Base-by-base conservation (phyloP, 495 filamentous ascomycete genomes). In the Penicillium waksmanii region DNA sequence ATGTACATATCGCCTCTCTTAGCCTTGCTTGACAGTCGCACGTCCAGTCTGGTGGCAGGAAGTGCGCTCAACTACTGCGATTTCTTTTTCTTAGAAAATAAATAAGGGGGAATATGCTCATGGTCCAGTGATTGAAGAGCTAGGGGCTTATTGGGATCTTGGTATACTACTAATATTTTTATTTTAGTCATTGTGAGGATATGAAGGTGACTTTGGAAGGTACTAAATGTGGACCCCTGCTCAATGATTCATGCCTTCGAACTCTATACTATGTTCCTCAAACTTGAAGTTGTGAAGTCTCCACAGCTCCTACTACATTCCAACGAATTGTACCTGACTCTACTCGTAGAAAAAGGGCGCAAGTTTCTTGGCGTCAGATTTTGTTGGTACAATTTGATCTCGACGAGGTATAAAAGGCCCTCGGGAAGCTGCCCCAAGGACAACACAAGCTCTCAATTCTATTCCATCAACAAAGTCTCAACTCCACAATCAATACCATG, bases 401-500 rank as follows among this genome's bases (percentile, higher is more conserved):
- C 9, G 42, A 44, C 8, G 15, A 19, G n/a, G 9, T 44, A 44
- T 44, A 44, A 44, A 44, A 18, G 17, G 42, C 42, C n/a, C 17
- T 44, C 17, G 42, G 6, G 42, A 19, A 44, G 36, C 42, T n/a
- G 8, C n/a, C 13, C 17, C 15, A 19, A 44, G 15, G 15, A 17
- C 17, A 44, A 18, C 17, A 44, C 17, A 17, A 44, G 42, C 17
- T 19, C 42, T 17, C 42, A 44, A 44, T 44, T 13, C 15, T 17
- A 44, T 17, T 44, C 42, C 42, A 44, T 48, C 53, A 23, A 19
- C 25, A 52, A 19, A 21, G 1, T 13, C n/a, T 9, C 18, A 36
- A 15, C 8, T 18, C 1, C 43, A 10, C 15, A 46, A 46, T 18
- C 43, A 15, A 35, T 11, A 58, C 7, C 23, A 65, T 65, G 63